These are phyloP conservation scores for Aspergillus conjunctus DNA, from an alignment of 495 filamentous ascomycete genomes.

Conservation along the genomic window DNA sequence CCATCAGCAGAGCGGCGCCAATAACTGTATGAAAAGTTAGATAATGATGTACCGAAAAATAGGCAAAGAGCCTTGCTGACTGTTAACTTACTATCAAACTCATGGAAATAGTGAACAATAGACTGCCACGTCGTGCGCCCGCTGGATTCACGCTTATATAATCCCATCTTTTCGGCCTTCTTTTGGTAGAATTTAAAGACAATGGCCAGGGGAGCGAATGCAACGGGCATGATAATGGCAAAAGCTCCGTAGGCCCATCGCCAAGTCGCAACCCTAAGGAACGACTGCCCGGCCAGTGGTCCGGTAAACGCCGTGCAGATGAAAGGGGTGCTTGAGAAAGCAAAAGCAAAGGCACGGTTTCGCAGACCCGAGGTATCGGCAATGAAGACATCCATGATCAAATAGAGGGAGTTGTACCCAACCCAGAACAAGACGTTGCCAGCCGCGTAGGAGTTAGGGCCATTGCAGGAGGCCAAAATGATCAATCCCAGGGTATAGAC, in stretches of 20 bases:
- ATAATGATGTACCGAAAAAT: constrained; percentile 12
- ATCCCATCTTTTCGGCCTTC: constrained; percentile 56
- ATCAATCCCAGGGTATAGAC: constrained; percentile 49
- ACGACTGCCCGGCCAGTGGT: constrained; percentile 38
- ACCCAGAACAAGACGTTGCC: constrained; percentile 59
- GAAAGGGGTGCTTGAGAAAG: constrained; percentile 64
- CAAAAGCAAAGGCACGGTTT: constrained; percentile 64
- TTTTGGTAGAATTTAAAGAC: constrained; percentile 59
- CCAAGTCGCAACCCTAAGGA: constrained; percentile 56
- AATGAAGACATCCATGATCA: constrained; percentile 62
- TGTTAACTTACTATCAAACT: constrained; percentile 57
- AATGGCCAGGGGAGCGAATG: constrained; percentile 54
- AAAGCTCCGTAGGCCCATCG: constrained; percentile 67
- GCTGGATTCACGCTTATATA: constrained; percentile 40
- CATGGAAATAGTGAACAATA: constrained; percentile 55
- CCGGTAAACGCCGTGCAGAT: constrained; percentile 57
- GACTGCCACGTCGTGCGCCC: constrained; percentile 51
- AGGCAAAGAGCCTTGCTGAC: not conserved
- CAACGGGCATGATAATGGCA: constrained; percentile 58
- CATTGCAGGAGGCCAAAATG: constrained; percentile 52
- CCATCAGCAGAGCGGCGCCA: constrained; percentile 59
- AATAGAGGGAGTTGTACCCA: constrained; percentile 60
- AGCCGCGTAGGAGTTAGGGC: constrained; percentile 49
- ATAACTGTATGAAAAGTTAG: constrained; percentile 37
- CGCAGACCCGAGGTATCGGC: constrained; percentile 66